A percentile compares a stretch with the other conserved stretches of the same genome.
Conservation (phyloP, 768 basidiomycete species). For the Sporobolomyces pararoseus region DNA sequence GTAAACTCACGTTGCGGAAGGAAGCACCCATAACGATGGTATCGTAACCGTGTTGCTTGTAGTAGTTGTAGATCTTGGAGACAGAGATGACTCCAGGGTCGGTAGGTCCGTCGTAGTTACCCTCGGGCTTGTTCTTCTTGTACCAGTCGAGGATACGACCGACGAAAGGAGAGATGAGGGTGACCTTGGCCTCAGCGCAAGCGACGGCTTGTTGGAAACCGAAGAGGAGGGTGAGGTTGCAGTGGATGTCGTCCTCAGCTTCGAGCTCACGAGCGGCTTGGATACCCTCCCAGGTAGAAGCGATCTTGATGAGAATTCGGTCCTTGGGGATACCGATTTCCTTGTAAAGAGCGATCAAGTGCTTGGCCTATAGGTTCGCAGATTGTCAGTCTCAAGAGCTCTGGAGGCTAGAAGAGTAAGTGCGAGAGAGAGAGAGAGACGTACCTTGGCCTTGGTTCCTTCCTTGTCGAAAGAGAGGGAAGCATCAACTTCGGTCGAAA, state of each 20-base stretch:
- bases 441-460: constrained; percentile 79
- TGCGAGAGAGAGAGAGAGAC: constrained; percentile 10
- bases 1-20: constrained; percentile 80
- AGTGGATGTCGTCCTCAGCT: constrained; percentile 87
- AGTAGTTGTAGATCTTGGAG: constrained; percentile 97
- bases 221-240: constrained; percentile 97
- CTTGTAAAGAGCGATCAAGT: constrained; percentile 87
- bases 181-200: constrained; percentile 96
- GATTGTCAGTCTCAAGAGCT: background rate
- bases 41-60: constrained; percentile 97
- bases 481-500: constrained; percentile 98
- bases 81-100: constrained; percentile 97
- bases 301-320: constrained; percentile 97
- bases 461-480: constrained; percentile 94
- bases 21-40: constrained; percentile 99
- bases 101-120: constrained; percentile 79
- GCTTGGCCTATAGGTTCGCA: constrained; percentile 50
- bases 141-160: constrained; percentile 93
- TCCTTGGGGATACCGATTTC: constrained; percentile 90
- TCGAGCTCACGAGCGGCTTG: constrained; percentile 97
- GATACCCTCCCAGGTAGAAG: constrained; percentile 99
- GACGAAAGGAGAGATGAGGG: constrained; percentile 98
- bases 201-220: constrained; percentile 98
- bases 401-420: background rate
- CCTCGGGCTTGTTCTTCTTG: constrained; percentile 79